Base-by-base conservation (phyloP, 1,139 yeast species). In the Protomyces inundatus region DNA sequence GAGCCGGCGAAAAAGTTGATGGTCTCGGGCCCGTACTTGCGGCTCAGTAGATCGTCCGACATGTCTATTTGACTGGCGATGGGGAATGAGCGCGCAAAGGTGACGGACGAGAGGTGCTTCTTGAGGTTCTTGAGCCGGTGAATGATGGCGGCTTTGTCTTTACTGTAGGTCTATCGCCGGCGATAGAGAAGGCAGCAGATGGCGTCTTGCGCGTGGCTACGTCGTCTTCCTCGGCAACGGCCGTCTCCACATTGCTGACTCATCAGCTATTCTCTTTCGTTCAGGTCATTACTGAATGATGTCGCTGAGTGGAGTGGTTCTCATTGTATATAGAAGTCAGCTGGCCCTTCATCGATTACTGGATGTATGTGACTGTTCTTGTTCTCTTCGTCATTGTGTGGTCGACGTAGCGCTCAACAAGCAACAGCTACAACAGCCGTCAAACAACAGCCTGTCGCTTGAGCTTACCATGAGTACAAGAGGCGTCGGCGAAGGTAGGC, bases 1-100 rank as follows among this genome's bases (percentile, higher is more conserved):
- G 83, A 85, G 30, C 80, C 80, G 12, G 88, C 85, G 69, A 78
- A 81, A 66, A 46, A 62, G 42, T 65, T 61, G 60, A 55, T 39
- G 16, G 61, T 55, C 53, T 61, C 64, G 23, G 52, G 40, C 9
- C 64, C 64, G 33, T 48, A 61, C 14, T 51, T 45, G 10, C 39
- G 35, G 30, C 51, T 40, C 30, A 61, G 45, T n/a, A 50, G 40
- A 6, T 39, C 37, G 46, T 52, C 33, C 6, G 56, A 32, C 62
- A 58, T 58, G 23, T 50, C 52, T 9, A n/a, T 34, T 16, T 58
- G 62, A 10, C 32, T 16, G 16, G 48, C 48, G 23, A 42, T 42
- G 23, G 48, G 48, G 32, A 42, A 42, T 10, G 48, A 42, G 32
- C 48, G 48, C 5, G 30, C 39, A 36, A 12, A 7, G 39, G 12